Conservation (phyloP, 768 basidiomycete species). For the Lentinus brumalis region DNA sequence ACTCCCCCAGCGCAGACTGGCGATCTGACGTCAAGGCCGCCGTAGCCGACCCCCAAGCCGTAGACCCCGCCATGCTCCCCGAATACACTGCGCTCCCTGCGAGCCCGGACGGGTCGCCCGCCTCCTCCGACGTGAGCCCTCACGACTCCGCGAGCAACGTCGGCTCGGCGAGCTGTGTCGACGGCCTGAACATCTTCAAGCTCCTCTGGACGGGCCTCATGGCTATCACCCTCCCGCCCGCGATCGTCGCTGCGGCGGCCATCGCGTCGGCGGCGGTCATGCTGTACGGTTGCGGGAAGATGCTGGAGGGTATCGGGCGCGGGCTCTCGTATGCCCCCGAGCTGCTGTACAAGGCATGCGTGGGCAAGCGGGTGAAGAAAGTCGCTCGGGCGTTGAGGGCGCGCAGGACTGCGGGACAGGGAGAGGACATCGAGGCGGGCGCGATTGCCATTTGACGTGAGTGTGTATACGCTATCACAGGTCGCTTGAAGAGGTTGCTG, state of each 20-base stretch:
- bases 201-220: constrained; percentile 1
- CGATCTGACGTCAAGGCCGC: constrained; percentile 4
- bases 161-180: background rate
- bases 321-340: constrained; percentile 6
- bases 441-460: background rate
- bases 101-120: background rate
- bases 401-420: background rate
- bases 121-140: background rate
- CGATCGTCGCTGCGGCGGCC: constrained; percentile 1
- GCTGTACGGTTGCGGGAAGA: constrained; percentile 13
- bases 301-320: constrained; percentile 12
- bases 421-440: background rate
- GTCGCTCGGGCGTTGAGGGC: background rate
- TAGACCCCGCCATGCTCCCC: constrained; percentile 6
- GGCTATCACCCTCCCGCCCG: constrained; percentile 13
- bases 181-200: constrained; percentile 5
- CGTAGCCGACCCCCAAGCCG: background rate
- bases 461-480: background rate
- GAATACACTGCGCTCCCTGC: constrained; percentile 6
- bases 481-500: too few relatives aligned
- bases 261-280: constrained; percentile 6
- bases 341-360: constrained; percentile 3
- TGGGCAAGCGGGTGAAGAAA: background rate
- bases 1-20: constrained; percentile 5
- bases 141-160: background rate